Percentiles rank a stretch among this genome's conserved stretches.
Evolutionary conservation across 2,329 filamentous ascomycete genomes (phyloP).

Genomic region (Talaromyces sp.): DNA sequence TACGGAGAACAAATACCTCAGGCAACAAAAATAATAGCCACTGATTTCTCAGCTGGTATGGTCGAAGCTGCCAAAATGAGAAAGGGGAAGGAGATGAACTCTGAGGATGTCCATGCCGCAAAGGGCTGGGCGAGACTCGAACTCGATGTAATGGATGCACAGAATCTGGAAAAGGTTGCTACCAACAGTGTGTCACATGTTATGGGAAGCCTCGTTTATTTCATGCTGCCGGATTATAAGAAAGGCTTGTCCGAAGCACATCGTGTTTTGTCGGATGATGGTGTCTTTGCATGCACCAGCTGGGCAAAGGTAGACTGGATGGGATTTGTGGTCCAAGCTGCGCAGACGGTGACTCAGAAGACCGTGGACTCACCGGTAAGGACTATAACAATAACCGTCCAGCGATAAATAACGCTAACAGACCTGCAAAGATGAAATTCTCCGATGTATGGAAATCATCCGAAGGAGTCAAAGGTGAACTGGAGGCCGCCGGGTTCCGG

Average conservation of each 20-base stretch:
- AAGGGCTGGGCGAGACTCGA: slow-evolving; percentile 11
- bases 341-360: background rate
- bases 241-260: slow-evolving; percentile 14
- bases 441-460: background rate
- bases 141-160: slow-evolving; percentile 13
- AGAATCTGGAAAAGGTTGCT: slow-evolving; percentile 8
- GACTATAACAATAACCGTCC: background rate
- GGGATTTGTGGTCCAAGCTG: background rate
- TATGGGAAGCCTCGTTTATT: slow-evolving; percentile 16
- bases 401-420: background rate
- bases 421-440: background rate
- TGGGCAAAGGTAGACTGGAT: slow-evolving; percentile 9
- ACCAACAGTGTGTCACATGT: slow-evolving; percentile 9
- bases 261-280: slow-evolving; percentile 11
- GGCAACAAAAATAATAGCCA: slow-evolving; percentile 8
- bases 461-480: slow-evolving; percentile 2
- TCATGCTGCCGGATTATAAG: slow-evolving; percentile 16
- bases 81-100: background rate
- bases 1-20: slow-evolving; percentile 2
- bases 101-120: background rate
- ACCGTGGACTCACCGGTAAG: background rate
- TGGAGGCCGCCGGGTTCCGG: slow-evolving; percentile 10
- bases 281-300: slow-evolving; percentile 19
- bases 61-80: slow-evolving; percentile 5
- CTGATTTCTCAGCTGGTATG: slow-evolving; percentile 17